These are phyloP conservation scores for Papilionanthe hybrid DNA, from an alignment of 116 monocot species.

Conservation along the genomic window DNA sequence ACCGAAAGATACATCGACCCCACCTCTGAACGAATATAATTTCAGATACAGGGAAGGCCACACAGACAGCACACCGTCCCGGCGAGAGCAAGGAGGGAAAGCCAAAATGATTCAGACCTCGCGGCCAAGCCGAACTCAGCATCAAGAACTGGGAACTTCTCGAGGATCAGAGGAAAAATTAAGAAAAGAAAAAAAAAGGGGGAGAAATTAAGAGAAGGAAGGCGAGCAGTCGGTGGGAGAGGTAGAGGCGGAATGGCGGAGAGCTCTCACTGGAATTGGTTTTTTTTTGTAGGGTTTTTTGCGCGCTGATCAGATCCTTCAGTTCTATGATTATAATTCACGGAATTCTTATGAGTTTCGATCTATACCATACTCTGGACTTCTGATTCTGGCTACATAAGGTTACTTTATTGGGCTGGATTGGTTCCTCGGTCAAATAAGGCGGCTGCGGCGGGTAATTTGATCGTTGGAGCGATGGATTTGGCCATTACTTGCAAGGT, in stretches of 20 bases:
- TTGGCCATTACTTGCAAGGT: conserved; percentile 4
- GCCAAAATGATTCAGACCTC: conserved; percentile 10
- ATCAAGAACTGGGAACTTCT: conserved; percentile 3
- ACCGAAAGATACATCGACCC: not conserved
- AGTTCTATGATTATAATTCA: not conserved
- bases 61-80: not conserved
- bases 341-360: not conserved
- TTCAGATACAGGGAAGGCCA: conserved; percentile 3
- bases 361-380: not conserved
- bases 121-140: conserved; percentile 7
- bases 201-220: not conserved
- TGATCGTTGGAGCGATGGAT: conserved; percentile 4
- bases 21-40: not conserved
- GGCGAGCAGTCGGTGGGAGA: not conserved
- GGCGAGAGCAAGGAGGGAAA: conserved; percentile 1
- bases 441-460: not conserved
- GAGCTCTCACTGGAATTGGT: not conserved
- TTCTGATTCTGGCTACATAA: not conserved
- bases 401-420: not conserved
- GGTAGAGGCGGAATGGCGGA: not conserved
- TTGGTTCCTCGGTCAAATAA: not conserved
- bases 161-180: not conserved
- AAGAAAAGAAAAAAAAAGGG: too few species aligned
- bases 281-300: not conserved
- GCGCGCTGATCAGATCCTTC: not conserved